Base-by-base conservation (phyloP, 1,284 basidiomycete genomes). In the Irpex sp. region DNA sequence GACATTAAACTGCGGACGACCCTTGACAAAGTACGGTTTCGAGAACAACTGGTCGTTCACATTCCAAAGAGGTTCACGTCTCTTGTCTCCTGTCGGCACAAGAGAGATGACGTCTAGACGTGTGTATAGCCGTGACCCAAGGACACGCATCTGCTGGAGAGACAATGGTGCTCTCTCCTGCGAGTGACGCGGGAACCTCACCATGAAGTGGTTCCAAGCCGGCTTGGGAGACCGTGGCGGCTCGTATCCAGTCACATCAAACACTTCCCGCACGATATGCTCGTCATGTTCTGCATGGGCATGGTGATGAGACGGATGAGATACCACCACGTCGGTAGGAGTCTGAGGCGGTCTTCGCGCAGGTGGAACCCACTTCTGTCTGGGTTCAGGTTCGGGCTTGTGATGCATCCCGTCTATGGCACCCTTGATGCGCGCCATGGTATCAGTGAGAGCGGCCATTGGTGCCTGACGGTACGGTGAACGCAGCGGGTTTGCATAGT, bases 341-440 rank as follows among this genome's bases (percentile, higher is more conserved):
- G 61, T 64, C 8, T 66, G 19, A 52, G 66, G 64, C 2, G 72
- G 68, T 55, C 85, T 76, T 51, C 83, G 72, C 35, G 86, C 81
- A 49, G 87, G 86, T 48, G 86, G 83, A 7, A 85, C 68, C 86
- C 86, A 82, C 62, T 74, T 79, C 57, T 68, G 62, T 33, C 53
- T 60, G 19, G 66, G 66, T 37, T 67, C 47, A 56, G 66, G 66
- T 37, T 67, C 47, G 57, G 58, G 73, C 18, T 79, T 75, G 59
- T 90, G 10, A 42, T 42, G 85, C 82, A 91, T 90, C 45, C 82
- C 82, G 70, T 86, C 82, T 69, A 96, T 76, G 4, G 88, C 94
- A 21, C 91, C 93, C 70, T 91, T 94, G 68, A 97, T 93, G 35
- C 93, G 84, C 5, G 90, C 93, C 82, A 97, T 90, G 58, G 87